Evolutionary conservation across 2,329 filamentous ascomycete genomes (phyloP), one percentile per base, ranked within the genome.

Genomic region (Sclerotinia trifoliorum): DNA sequence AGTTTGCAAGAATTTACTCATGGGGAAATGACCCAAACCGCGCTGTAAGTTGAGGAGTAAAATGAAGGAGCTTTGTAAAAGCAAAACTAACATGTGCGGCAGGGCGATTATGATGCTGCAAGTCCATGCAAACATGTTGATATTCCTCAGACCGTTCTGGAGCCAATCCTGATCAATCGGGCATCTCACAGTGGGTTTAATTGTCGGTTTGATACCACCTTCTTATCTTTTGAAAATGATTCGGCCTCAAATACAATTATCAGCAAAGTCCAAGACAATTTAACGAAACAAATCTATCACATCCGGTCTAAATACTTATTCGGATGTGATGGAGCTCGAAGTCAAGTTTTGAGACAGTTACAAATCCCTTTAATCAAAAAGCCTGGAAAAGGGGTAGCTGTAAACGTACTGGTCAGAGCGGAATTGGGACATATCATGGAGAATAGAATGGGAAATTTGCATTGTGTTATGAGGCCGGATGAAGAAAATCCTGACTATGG

Each of bases 381-480:
- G 61, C 80, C 81, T 0, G 81, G 82, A 4, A 80, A 83, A 66
- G 83, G 83, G 1, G 70, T 83, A 6, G 84, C 84, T 3, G 78
- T 82, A 54, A 86, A 85, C 70, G 76, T 85, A 29, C 78, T 84
- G 3, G 79, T 83, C 8, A 78, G 81, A 54, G 81, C 80, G 0
- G 85, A 89, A 73, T 77, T 88, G 39, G 76, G 78, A 4, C 80
- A 85, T 69, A 74, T 83, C 15, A 79, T 86, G 44, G 75, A 82
- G 65, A 77, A 81, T 63, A 80, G 86, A 0, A 80, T 79, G 39
- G 87, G 86, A 0, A 88, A 88, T 73, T 78, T 89, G 24, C 86
- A 90, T 74, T 88, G 85, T 83, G 79, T 87, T 1, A 79, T 89
- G 74, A 81, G 83, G 70, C 86, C 87, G 0, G 83, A 86, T 68